These are phyloP conservation scores for Cephalotrichum gorgonifer DNA, from an alignment of 2,329 filamentous ascomycete genomes.

Conservation along the genomic window DNA sequence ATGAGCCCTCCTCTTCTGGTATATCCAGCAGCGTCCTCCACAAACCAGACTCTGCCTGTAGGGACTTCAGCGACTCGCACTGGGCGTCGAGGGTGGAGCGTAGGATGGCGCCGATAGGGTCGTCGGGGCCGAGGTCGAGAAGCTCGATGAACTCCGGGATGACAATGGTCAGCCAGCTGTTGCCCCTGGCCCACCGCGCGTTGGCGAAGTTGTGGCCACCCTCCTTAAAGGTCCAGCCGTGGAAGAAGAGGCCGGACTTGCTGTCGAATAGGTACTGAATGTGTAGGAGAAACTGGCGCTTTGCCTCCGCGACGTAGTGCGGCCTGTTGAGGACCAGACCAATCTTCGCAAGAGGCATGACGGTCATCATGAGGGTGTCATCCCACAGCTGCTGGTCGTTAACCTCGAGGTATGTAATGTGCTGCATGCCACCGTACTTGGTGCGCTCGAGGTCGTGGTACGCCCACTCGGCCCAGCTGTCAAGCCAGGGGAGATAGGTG, in stretches of 20 bases:
- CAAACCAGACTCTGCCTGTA: constrained; percentile 53
- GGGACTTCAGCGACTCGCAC: constrained; percentile 48
- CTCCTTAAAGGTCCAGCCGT: constrained; percentile 70
- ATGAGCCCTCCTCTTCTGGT: constrained; percentile 55
- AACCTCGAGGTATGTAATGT: constrained; percentile 60
- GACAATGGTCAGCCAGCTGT: constrained; percentile 72
- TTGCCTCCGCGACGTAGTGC: constrained; percentile 68
- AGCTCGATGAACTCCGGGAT: constrained; percentile 74
- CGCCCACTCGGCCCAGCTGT: constrained; percentile 74
- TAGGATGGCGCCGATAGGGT: constrained; percentile 51
- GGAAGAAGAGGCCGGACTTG: constrained; percentile 64
- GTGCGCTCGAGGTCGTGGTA: constrained; percentile 68
- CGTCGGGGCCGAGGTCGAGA: constrained; percentile 50
- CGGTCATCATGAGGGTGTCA: constrained; percentile 83
- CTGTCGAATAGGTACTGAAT: constrained; percentile 70
- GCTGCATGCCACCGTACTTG: constrained; percentile 62
- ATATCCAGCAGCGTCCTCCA: constrained; percentile 70
- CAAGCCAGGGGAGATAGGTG: constrained; percentile 66
- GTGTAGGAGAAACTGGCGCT: constrained; percentile 66
- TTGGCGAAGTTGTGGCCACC: constrained; percentile 52
- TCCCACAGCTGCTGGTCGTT: constrained; percentile 75
- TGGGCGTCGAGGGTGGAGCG: constrained; percentile 58
- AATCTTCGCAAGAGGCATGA: constrained; percentile 71
- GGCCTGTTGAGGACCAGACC: constrained; percentile 59
- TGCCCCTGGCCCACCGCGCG: constrained; percentile 49